These are phyloP conservation scores for Phaseolus coccineus DNA, from an alignment of 331 rosid genomes.

Conservation along the genomic window DNA sequence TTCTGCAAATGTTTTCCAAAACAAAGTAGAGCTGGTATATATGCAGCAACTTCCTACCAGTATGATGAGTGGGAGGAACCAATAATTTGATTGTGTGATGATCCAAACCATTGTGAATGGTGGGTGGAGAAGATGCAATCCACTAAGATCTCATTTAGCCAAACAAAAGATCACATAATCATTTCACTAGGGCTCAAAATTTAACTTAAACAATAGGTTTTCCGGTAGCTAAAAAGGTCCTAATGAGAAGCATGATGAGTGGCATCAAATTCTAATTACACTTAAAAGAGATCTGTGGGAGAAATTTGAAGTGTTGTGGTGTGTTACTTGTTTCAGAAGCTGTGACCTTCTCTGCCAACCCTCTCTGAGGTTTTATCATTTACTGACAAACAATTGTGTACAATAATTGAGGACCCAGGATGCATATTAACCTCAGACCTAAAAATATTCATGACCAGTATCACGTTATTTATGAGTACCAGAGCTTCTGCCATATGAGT, in stretches of 20 bases:
- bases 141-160: slow-evolving; percentile 22
- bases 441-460: neutral
- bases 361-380: slow-evolving; percentile 22
- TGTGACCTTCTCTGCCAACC: slow-evolving; percentile 33
- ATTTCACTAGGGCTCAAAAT: no score
- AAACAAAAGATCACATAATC: no score
- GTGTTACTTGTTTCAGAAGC: slow-evolving; percentile 43
- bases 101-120: slow-evolving; percentile 16
- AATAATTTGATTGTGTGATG: slow-evolving; percentile 53
- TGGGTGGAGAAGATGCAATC: no score
- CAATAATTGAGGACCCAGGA: slow-evolving; percentile 27
- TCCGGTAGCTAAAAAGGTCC: slow-evolving; percentile 16
- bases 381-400: neutral
- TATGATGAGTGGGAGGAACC: slow-evolving; percentile 7
- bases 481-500: slow-evolving; percentile 29
- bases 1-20: slow-evolving; percentile 29
- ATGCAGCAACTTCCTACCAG: neutral
- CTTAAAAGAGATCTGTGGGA: slow-evolving; percentile 50
- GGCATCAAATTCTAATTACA: slow-evolving; percentile 48
- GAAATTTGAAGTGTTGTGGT: slow-evolving; percentile 39
- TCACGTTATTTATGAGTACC: neutral
- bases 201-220: neutral
- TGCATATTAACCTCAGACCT: slow-evolving; percentile 33
- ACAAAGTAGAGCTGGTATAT: neutral
- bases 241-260: slow-evolving; percentile 49